Evolutionary conservation across 2,329 filamentous ascomycete species (phyloP), one percentile per base, ranked within the genome.

Genomic region (Hymenoscyphus fructigenus): DNA sequence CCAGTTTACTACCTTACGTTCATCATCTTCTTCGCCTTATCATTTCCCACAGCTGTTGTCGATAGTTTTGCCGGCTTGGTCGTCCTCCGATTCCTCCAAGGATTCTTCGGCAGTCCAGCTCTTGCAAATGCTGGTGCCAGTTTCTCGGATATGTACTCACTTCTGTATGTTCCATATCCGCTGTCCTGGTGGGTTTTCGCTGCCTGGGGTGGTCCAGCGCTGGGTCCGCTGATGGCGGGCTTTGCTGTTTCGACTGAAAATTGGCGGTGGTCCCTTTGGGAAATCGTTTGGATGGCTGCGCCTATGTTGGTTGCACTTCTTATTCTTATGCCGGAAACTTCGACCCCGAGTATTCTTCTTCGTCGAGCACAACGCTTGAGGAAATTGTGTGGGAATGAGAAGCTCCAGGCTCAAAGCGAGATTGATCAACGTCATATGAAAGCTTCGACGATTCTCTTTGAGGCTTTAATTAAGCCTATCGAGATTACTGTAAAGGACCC

Each of bases 1-100:
- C 84, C 84, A 0, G 82, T 88, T 2, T 91, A 91, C 75, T 83
- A 90, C 55, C 75, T 85, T 68, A 88, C 88, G 6, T 87, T 91
- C 76, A 82, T 84, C 62, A 79, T 91, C 28, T 92, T 91, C 72
- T n/a, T 32, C 26, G 7, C 26, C 29, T 17, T 58, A 29, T 20
- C 9, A 88, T 4, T 82, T 83, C 0, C 9, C 1, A 17, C 15
- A 36, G 41, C 41, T 4, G 4, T 53, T 53, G 44, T 84, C n/a
- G 72, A 74, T 2, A 84, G 82, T 0, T 75, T 84, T 3, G 69
- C 77, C 2, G 69, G 82, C 4, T 85, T 85, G 71, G 78, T 82
- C 41, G n/a, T 29, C 23, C 12, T 58, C 15, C 56, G 56, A 58
- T 58, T 58, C 29, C 34, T 32, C 23, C 56, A 32, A 20, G 56